A percentile compares a stretch with the other conserved stretches of the same genome.
Evolutionary conservation across 1,284 basidiomycete species (phyloP).

Genomic region (Fomitopsis pinicola): DNA sequence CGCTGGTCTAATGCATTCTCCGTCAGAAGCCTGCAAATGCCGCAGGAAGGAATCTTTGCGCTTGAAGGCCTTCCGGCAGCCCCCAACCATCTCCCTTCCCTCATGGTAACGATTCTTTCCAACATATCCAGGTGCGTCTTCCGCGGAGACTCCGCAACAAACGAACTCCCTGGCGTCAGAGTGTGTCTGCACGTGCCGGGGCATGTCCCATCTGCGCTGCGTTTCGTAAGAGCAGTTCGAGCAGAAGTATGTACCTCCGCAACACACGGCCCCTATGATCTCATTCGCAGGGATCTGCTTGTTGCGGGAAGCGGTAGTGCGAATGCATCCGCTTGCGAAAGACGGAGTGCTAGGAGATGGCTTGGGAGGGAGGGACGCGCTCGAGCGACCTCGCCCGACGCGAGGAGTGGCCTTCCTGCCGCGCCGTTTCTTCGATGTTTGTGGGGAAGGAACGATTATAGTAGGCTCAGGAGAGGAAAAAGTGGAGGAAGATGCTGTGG

Average conservation of each 20-base stretch:
- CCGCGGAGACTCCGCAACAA: not conserved
- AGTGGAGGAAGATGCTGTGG: too few relatives aligned
- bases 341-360: too few relatives aligned
- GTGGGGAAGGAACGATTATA: too few relatives aligned
- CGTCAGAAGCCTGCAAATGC: not conserved
- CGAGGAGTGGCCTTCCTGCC: too few relatives aligned
- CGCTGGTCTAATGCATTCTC: not conserved
- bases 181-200: not conserved
- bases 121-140: not conserved
- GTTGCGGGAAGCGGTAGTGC: not conserved
- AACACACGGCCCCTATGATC: too few relatives aligned
- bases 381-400: not conserved
- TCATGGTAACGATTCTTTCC: not conserved
- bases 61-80: not conserved
- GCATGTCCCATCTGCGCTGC: not conserved
- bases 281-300: not conserved
- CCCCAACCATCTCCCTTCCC: not conserved
- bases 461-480: too few relatives aligned
- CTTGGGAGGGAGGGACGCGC: not conserved
- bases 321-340: not conserved
- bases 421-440: too few relatives aligned
- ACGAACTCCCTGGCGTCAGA: not conserved
- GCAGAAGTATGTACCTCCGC: too few relatives aligned
- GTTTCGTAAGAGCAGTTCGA: not conserved
- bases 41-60: not conserved